Conservation (phyloP, 805 yeast genomes). For the Candida easanensis region DNA sequence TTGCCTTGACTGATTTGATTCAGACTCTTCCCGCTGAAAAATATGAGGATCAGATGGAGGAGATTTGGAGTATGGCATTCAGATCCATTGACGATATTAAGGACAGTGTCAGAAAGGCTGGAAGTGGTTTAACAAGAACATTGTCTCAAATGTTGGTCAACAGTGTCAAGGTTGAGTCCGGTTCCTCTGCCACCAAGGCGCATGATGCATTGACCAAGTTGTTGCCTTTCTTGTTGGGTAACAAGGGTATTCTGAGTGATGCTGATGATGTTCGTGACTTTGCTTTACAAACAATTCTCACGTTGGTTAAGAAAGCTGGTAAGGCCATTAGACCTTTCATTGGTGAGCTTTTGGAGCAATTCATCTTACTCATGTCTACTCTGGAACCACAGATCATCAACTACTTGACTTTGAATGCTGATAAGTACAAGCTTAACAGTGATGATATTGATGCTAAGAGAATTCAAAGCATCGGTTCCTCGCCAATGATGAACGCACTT, state of each 20-base stretch:
- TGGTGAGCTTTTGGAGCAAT: constrained; percentile 64
- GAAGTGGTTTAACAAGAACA: constrained; percentile 60
- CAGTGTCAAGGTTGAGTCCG: constrained; percentile 46
- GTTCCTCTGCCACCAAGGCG: constrained; percentile 40
- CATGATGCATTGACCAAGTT: constrained; percentile 49
- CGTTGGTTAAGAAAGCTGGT: constrained; percentile 65
- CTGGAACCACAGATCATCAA: constrained; percentile 90
- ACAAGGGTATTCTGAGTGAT: constrained; percentile 76
- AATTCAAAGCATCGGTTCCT: constrained; percentile 65
- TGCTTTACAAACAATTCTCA: constrained; percentile 71
- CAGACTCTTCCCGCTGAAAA: constrained; percentile 51
- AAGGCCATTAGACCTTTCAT: constrained; percentile 61
- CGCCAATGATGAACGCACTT: constrained; percentile 87
- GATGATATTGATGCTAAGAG: constrained; percentile 77
- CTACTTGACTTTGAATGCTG: constrained; percentile 83
- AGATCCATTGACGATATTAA: constrained; percentile 92
- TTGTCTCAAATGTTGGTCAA: constrained; percentile 62
- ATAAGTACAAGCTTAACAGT: constrained; percentile 71
- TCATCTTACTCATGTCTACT: constrained; percentile 73
- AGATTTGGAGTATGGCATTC: constrained; percentile 85
- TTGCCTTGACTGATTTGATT: constrained; percentile 67
- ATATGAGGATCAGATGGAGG: constrained; percentile 53
- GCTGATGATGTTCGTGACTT: constrained; percentile 81
- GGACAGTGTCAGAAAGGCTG: constrained; percentile 86
- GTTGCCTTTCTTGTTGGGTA: constrained; percentile 77